Conservation (phyloP, 176 grass and related monocot species). For the Coix lacrymajobi region DNA sequence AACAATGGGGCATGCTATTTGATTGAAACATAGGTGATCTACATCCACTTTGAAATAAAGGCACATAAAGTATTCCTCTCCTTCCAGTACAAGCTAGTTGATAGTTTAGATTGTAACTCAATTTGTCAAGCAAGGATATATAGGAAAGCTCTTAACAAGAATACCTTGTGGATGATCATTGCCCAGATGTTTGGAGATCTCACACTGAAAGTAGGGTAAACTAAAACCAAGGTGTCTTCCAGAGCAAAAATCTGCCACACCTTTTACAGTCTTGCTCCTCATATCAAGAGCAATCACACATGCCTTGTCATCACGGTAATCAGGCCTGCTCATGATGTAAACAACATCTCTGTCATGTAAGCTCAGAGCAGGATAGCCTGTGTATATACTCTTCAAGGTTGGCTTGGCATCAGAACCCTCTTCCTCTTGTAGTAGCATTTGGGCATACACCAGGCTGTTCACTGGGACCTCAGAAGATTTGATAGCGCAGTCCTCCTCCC, state of each 20-base stretch:
- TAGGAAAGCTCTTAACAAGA: background rate
- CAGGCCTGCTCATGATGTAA: background rate
- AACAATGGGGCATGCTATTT: no score
- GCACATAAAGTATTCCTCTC: no score
- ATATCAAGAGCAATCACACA: background rate
- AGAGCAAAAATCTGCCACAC: background rate
- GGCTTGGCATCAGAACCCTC: background rate
- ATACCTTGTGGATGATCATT: background rate
- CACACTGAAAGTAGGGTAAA: background rate
- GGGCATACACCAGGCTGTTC: background rate
- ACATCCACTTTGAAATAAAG: no score
- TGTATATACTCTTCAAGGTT: background rate
- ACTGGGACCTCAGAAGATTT: background rate
- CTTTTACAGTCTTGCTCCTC: background rate
- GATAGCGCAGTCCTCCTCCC: background rate
- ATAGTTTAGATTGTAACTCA: background rate
- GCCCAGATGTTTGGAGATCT: background rate
- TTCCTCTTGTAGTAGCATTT: background rate
- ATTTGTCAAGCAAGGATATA: background rate
- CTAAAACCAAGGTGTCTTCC: background rate
- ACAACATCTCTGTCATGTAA: slow-evolving; percentile 3
- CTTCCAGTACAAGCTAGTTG: background rate
- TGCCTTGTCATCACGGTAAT: background rate
- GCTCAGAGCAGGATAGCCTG: background rate
- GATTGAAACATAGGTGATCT: no score